These are phyloP conservation scores for Mucor piriformis DNA, from an alignment of 371 early-diverging fungal genomes.

Conservation along the genomic window DNA sequence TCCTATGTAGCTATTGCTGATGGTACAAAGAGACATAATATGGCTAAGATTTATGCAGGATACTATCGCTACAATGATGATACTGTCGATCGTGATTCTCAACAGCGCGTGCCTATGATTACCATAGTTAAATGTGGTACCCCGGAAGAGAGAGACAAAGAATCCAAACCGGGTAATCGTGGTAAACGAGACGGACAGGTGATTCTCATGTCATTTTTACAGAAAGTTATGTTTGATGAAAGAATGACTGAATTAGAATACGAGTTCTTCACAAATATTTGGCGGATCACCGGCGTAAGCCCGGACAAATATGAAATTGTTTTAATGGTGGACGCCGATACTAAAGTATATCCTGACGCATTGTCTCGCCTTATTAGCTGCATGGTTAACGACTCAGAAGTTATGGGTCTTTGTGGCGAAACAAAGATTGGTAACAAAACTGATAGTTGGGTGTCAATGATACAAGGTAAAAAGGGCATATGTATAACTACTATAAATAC, in stretches of 20 bases:
- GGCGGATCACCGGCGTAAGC: conserved; percentile 76
- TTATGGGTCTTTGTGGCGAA: conserved; percentile 87
- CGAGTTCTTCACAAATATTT: conserved; percentile 90
- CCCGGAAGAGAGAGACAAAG: conserved; percentile 62
- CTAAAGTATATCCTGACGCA: conserved; percentile 81
- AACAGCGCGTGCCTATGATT: conserved; percentile 79
- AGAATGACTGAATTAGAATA: conserved; percentile 95
- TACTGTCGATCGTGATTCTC: conserved; percentile 50
- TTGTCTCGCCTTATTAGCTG: conserved; percentile 73
- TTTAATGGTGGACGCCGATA: conserved; percentile 98
- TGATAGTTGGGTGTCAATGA: conserved; percentile 87
- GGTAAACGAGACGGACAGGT: conserved; percentile 99
- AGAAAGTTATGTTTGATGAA: conserved; percentile 91
- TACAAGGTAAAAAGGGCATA: conserved; percentile 66
- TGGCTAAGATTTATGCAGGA: conserved; percentile 93
- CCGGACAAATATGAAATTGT: conserved; percentile 87
- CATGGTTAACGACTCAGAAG: conserved; percentile 74
- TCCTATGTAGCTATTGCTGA: conserved; percentile 94
- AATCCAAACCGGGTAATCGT: conserved; percentile 91
- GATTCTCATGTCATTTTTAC: conserved; percentile 95
- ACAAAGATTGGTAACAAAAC: conserved; percentile 87
- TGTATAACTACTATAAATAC: neutral
- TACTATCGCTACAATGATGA: conserved; percentile 73
- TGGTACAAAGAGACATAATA: conserved; percentile 93
- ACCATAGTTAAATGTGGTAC: conserved; percentile 94